Base-by-base conservation (phyloP, 371 early-diverging fungal species). In the Lichtheimia corymbifera region DNA sequence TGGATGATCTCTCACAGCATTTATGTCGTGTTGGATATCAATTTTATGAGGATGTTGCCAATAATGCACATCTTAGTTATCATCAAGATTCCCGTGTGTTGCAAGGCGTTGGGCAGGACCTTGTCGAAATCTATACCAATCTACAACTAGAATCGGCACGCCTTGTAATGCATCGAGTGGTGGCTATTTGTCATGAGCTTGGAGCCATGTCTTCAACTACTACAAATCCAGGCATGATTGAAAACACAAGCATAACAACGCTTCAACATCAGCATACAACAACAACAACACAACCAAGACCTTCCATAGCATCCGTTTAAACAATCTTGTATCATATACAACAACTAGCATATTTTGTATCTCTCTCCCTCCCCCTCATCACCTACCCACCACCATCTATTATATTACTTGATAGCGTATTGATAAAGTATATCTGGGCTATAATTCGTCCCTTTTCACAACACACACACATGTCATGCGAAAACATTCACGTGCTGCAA, bases 21-120 rank as follows among this genome's bases (percentile, higher is more conserved):
- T 49, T 68, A 7, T 30, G 53, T 18, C 68, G 64, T 35, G 55
- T 59, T 22, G 61, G 68, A 12, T 59, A 61, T 24, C 68, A 61
- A n/a, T 68, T 68, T 25, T 68, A 68, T 25, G 57, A 63, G n/a
- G 61, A 68, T 50, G 61, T 68, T 3, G 17, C 58, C 7, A 57
- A 56, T 13, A 64, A 61, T 53, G 55, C 55, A 0, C 55, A 51
- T 15, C 50, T 68, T 12, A 42, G 55, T 12, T 68, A 68, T 35
- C 60, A 50, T 25, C 68, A 68, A 50, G 68, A 68, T 30, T 58
- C 49, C 43, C 57, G 42, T 2, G 55, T 58, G 2, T 50, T 68
- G 12, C 56, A 64, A 27, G 68, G 59, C 17, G 56, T 68, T 22
- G 68, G 68, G 5, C 59, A 57, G 12, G 68, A 68, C 25, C 58